Percentiles rank a stretch among this genome's conserved stretches.
phyloP scores from a whole-genome alignment of 345 rosid genomes.

The Eutrema japonicum region DNA sequence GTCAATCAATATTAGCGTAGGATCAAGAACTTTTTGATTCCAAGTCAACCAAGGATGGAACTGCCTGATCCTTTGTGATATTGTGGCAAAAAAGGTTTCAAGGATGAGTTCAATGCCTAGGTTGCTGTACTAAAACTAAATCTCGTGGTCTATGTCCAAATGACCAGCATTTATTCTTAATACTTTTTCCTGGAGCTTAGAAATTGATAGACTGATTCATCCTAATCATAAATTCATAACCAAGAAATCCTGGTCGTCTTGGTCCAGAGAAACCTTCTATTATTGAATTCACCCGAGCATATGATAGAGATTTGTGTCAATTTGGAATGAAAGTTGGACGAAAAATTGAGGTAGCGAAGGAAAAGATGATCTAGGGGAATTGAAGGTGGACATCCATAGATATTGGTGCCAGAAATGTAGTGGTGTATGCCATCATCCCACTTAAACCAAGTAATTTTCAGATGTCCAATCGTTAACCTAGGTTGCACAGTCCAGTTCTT shows the following conservation, averaged over 20 bases:
- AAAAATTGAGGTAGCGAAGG: too few species aligned
- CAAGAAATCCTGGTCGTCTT: too few species aligned
- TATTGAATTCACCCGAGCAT: too few species aligned
- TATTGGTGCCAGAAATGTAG: too few species aligned
- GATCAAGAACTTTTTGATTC: slow-evolving; percentile 1
- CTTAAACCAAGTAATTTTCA: too few species aligned
- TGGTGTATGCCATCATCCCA: too few species aligned
- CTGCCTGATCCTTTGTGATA: slow-evolving; percentile 14
- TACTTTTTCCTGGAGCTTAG: background rate
- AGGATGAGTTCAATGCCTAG: slow-evolving; percentile 14
- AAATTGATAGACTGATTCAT: background rate
- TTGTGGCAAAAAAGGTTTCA: background rate
- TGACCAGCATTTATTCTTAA: background rate
- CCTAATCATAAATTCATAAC: too few species aligned
- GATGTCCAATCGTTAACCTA: background rate
- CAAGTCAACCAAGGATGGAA: slow-evolving; percentile 17
- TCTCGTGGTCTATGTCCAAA: slow-evolving; percentile 1
- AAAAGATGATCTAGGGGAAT: too few species aligned
- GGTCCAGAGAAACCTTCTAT: too few species aligned
- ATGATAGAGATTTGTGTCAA: too few species aligned
- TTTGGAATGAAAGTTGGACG: too few species aligned
- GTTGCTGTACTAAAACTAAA: slow-evolving; percentile 3
- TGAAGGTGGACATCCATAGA: too few species aligned
- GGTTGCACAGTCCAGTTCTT: background rate
- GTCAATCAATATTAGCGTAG: background rate